These are phyloP conservation scores for Solanum appendiculatum DNA, from an alignment of 257 asterid genomes.

Conservation along the genomic window DNA sequence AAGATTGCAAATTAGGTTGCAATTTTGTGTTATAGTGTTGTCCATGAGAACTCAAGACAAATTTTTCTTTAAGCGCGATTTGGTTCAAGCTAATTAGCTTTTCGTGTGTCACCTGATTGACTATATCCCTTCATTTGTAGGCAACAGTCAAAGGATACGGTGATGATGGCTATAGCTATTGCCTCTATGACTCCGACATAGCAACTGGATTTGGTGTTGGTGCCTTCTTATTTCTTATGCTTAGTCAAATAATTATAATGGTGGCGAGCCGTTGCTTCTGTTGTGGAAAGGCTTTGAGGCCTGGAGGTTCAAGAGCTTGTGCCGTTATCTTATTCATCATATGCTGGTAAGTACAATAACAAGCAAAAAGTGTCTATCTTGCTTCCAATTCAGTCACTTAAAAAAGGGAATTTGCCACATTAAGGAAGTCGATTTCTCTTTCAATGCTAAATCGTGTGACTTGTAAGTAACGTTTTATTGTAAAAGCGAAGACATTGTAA, in stretches of 20 bases:
- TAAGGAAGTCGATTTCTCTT: background rate
- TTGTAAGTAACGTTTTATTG: background rate
- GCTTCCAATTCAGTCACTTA: background rate
- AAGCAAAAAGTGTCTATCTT: background rate
- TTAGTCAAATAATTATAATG: constrained; percentile 57
- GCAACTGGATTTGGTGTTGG: constrained; percentile 85
- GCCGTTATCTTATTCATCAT: constrained; percentile 68
- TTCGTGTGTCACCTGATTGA: background rate
- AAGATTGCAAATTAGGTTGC: background rate
- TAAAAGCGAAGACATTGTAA: background rate
- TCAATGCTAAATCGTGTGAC: background rate
- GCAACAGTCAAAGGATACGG: constrained; percentile 22
- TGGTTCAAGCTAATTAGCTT: background rate
- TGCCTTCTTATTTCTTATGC: constrained; percentile 73
- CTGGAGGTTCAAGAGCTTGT: constrained; percentile 92
- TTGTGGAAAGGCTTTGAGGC: constrained; percentile 72
- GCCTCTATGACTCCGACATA: constrained; percentile 75
- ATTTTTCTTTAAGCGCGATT: background rate
- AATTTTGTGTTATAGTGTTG: background rate
- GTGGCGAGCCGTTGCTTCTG: constrained; percentile 83
- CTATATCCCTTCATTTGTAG: constrained; percentile 21
- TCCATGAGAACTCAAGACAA: background rate
- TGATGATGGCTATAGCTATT: constrained; percentile 31
- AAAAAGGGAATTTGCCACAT: background rate
- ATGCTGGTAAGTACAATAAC: constrained; percentile 51